Conservation (phyloP, 345 rosid species). For the Capsella bursapastoris region DNA sequence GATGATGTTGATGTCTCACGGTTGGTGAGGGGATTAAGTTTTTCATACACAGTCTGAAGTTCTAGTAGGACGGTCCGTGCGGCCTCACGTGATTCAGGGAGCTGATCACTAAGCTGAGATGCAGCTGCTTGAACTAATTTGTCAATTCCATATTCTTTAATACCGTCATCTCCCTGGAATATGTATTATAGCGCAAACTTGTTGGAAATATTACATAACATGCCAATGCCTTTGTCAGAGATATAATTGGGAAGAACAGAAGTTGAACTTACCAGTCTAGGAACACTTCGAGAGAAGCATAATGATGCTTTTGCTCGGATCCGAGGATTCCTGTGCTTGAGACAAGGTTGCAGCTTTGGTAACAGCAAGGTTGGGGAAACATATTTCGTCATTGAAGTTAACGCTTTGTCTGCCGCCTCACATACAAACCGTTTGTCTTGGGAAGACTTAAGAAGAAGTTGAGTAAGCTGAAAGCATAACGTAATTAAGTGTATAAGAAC, state of each 20-base stretch:
- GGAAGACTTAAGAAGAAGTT: conserved; percentile 88
- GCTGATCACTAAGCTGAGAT: conserved; percentile 91
- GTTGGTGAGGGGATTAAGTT: conserved; percentile 46
- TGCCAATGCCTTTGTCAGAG: conserved; percentile 8
- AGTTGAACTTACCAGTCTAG: conserved; percentile 62
- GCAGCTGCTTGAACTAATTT: conserved; percentile 82
- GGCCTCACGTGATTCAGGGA: conserved; percentile 95
- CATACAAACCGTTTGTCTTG: conserved; percentile 97
- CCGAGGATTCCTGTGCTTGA: conserved; percentile 85
- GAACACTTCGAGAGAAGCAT: conserved; percentile 85
- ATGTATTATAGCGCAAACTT: background rate
- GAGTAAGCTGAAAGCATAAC: conserved; percentile 68
- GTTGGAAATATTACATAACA: conserved; percentile 4
- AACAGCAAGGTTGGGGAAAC: conserved; percentile 73
- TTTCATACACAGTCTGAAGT: conserved; percentile 73
- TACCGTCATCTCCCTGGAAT: conserved; percentile 83
- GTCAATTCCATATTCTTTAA: conserved; percentile 79
- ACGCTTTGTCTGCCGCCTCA: conserved; percentile 93
- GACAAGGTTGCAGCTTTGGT: conserved; percentile 77
- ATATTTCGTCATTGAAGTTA: conserved; percentile 72
- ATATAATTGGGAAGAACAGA: conserved; percentile 5
- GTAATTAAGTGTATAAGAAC: conserved; percentile 19
- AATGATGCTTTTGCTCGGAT: conserved; percentile 91
- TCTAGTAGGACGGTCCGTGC: conserved; percentile 84
- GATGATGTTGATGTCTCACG: conserved; percentile 29